phyloP scores from a whole-genome alignment of 1,284 basidiomycete genomes.

The Agaricales sp. region DNA sequence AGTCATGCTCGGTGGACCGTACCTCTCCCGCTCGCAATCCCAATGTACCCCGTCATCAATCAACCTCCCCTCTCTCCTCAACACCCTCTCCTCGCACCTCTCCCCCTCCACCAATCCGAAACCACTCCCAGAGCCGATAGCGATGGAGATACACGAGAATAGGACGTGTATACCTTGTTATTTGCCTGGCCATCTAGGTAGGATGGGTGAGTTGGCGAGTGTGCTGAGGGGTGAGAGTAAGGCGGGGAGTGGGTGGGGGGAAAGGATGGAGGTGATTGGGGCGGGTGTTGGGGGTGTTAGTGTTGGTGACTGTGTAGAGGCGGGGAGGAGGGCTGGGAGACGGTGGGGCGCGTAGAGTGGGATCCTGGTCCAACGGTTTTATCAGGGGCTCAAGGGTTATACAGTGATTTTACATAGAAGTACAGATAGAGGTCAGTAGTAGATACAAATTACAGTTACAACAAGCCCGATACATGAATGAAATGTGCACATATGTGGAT shows the following conservation, averaged over 20 bases:
- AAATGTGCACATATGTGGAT: too few species aligned
- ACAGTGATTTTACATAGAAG: too few species aligned
- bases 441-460: too few species aligned
- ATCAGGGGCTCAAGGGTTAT: too few species aligned
- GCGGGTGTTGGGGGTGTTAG: conserved; percentile 87
- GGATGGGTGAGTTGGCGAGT: conserved; percentile 54
- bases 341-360: conserved; percentile 27
- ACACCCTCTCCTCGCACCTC: conserved; percentile 45
- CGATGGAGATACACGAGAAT: conserved; percentile 49
- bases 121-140: conserved; percentile 53
- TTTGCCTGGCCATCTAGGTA: conserved; percentile 59
- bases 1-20: conserved; percentile 87
- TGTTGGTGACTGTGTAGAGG: conserved; percentile 81
- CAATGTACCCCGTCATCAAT: conserved; percentile 14
- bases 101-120: conserved; percentile 35
- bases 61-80: conserved; percentile 31
- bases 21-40: conserved; percentile 22
- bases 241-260: conserved; percentile 41
- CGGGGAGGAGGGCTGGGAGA: conserved; percentile 47
- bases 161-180: conserved; percentile 78
- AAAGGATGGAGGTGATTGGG: conserved; percentile 67
- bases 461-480: too few species aligned
- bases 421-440: too few species aligned
- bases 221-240: conserved; percentile 28
- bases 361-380: too few species aligned